These are phyloP conservation scores for Chamaecyparis obtusa DNA, from an alignment of 75 land plant species.

Conservation along the genomic window DNA sequence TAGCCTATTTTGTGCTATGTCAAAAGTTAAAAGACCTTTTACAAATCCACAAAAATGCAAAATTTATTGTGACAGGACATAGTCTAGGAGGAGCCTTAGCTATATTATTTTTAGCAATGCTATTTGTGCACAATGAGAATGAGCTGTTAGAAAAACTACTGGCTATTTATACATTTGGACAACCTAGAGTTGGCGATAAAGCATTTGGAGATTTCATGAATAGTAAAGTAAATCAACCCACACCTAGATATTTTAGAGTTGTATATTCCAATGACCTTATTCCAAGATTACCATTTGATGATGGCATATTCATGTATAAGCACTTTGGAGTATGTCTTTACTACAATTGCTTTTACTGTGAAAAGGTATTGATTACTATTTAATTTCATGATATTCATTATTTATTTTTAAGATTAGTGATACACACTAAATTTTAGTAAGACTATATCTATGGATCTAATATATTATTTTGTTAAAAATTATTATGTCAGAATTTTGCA, in stretches of 20 bases:
- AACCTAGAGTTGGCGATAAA: too few species aligned
- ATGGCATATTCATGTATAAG: too few species aligned
- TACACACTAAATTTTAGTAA: background rate
- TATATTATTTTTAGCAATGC: slow-evolving; percentile 15
- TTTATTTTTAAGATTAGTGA: background rate
- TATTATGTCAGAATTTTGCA: slow-evolving; percentile 27
- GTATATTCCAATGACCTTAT: too few species aligned
- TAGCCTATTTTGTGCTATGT: slow-evolving; percentile 27
- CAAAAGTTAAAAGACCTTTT: slow-evolving; percentile 12
- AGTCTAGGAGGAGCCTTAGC: slow-evolving; percentile 37
- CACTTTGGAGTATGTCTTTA: too few species aligned
- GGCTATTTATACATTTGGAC: background rate
- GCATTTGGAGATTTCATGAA: too few species aligned
- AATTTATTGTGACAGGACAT: slow-evolving; percentile 38
- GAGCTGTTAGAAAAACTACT: background rate
- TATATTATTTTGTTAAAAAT: background rate
- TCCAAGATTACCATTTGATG: too few species aligned
- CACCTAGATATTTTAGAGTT: too few species aligned
- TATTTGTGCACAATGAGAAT: slow-evolving; percentile 10
- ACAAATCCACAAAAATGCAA: slow-evolving; percentile 18
- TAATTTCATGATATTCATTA: background rate
- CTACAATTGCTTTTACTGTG: too few species aligned
- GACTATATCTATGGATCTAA: background rate
- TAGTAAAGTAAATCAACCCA: too few species aligned
- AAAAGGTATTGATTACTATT: background rate